Evolutionary conservation across 768 basidiomycete genomes (phyloP), one percentile per base, ranked within the genome.

Genomic region (Tubosaeta sp.): DNA sequence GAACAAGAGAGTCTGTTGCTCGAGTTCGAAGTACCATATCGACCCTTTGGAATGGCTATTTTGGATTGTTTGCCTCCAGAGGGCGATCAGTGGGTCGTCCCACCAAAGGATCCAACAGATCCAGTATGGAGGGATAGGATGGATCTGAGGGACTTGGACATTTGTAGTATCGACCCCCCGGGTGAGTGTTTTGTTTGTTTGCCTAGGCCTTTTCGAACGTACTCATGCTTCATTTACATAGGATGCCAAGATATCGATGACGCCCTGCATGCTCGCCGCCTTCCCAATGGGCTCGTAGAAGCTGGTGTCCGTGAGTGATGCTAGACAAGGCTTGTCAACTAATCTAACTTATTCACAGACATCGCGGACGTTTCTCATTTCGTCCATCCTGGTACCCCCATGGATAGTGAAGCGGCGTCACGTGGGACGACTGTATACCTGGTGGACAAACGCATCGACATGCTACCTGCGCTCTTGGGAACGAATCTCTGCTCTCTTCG

Each of bases 281-380:
- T 99, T 18, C 84, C 92, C 0, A 95, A 94, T 60, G 95, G 95
- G 2, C 92, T 94, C 67, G 87, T 97, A 51, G 92, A 99, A 65
- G 93, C 94, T 30, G 96, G 96, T 48, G 96, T 99, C 59, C 95
- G 95, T 98, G 62, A 77, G 94, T 89, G 6, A 16, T 45, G 25
- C 27, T 29, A 6, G 14, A 22, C 30, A 14, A 12, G n/a, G 40
- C 3, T 39, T 32, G 10, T 36, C 34, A 40, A 44, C 35, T 48
- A 44, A 19, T 11, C 45, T 41, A 41, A 44, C 16, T 40, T 12
- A 5, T 16, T 24, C 34, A 3, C 60, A 98, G 94, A 99, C 65
- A 99, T 99, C 56, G 95, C 95, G 51, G 96, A 99, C 64, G 95
- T 99, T 2, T 96, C 95, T 6, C 84, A 97, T 67, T 99, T 99